Evolutionary conservation across 2,329 filamentous ascomycete genomes (phyloP), one percentile per base, ranked within the genome.

Genomic region (Pseudocercospora macadamiae): DNA sequence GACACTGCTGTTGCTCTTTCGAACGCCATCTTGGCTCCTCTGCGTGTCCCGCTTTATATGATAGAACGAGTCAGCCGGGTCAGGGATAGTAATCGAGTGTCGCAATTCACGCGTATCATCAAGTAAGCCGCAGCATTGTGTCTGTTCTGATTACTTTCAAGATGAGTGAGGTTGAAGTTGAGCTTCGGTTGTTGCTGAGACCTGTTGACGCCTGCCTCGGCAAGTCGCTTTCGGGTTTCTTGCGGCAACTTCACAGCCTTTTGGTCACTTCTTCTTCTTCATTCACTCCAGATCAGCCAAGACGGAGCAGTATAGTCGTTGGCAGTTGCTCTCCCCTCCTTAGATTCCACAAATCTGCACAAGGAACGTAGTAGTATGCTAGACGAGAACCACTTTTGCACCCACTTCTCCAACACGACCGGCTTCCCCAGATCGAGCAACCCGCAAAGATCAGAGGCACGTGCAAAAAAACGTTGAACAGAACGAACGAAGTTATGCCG

Each of bases 1-100:
- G 76, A 71, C 26, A 84, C 74, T 8, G 76, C 73, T 2, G 80
- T 82, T 42, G 81, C 82, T 66, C 60, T 54, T 10, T 66, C 62
- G 61, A 70, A 65, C 19, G 62, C 63, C 66, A 67, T 69, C 52
- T 48, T 56, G 28, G 28, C 23, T 47, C 19, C 14, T 54, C 36
- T 21, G 51, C 26, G 32, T 5, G 28, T 30, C 28, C 26, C 10
- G n/a, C 10, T 49, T 36, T 23, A 18, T 34, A 32, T 18, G 26
- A 16, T 34, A 21, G 12, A 51, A 12, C 10, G 26, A 32, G 16
- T 10, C 28, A 21, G 48, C 3, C 19, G 28, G 30, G 14, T 25
- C 26, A 18, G 28, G 23, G n/a, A 28, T n/a, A 21, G 42, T 23
- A 23, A 37, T 34, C 30, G 26, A 32, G 18, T n/a, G 19, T 51